phyloP scores from a whole-genome alignment of 2,329 filamentous ascomycete genomes.

The Fragosphaeria purpurea region DNA sequence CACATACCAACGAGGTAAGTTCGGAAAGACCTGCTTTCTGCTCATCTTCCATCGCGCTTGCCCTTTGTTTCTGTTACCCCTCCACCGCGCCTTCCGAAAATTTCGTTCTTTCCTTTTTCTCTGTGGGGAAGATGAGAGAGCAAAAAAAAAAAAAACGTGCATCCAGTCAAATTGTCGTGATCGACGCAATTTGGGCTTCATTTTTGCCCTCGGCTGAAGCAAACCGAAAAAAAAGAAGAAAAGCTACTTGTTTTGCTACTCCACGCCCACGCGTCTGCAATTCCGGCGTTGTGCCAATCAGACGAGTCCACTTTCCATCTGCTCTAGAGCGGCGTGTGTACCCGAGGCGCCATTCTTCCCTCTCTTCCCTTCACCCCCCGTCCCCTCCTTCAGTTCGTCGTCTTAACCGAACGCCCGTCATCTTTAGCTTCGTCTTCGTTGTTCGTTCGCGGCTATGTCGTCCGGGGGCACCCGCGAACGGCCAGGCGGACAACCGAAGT shows the following conservation, averaged over 20 bases:
- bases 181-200: not conserved
- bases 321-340: too few species aligned
- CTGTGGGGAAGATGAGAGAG: too few species aligned
- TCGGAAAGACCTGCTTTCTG: not conserved
- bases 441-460: conserved; percentile 9
- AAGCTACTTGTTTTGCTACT: too few species aligned
- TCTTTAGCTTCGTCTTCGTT: conserved; percentile 4
- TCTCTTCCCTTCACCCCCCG: not conserved
- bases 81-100: too few species aligned
- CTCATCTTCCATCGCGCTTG: not conserved
- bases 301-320: too few species aligned
- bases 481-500: conserved; percentile 5
- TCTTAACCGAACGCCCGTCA: conserved; percentile 4
- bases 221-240: too few species aligned
- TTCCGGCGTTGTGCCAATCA: too few species aligned
- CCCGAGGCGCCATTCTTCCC: not conserved
- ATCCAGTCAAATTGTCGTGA: not conserved
- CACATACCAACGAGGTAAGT: conserved; percentile 3
- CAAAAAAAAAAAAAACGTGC: too few species aligned
- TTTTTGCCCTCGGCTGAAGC: not conserved
- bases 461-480: conserved; percentile 9
- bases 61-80: too few species aligned
- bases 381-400: not conserved
- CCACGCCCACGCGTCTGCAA: too few species aligned
- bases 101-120: too few species aligned